These are phyloP conservation scores for Phytopythium oedochilum DNA, from an alignment of 352 stramenopile genomes.

Conservation along the genomic window DNA sequence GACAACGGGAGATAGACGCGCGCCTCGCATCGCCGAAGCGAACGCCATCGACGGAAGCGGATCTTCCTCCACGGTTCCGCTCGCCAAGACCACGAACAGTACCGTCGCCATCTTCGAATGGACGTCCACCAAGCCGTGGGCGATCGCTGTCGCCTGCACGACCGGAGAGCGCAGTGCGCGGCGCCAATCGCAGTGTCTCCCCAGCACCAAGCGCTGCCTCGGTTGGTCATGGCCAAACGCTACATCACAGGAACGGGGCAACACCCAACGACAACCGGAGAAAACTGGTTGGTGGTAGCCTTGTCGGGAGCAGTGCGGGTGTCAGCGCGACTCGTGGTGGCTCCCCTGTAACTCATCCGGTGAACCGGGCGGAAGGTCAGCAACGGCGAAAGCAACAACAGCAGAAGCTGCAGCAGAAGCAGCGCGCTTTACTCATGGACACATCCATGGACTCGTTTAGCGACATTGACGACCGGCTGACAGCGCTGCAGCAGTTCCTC, in stretches of 20 bases:
- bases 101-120: neutral
- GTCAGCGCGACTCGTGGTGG: neutral
- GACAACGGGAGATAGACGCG: constrained; percentile 48
- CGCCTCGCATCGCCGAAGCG: constrained; percentile 57
- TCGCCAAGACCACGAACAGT: constrained; percentile 17
- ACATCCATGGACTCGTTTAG: constrained; percentile 77
- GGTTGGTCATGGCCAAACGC: neutral
- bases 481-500: constrained; percentile 77
- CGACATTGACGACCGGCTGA: constrained; percentile 83
- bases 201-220: neutral
- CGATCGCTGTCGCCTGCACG: constrained; percentile 21
- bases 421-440: constrained; percentile 37
- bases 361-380: constrained; percentile 1
- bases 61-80: constrained; percentile 16
- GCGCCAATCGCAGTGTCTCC: neutral
- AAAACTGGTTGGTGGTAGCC: neutral
- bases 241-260: neutral
- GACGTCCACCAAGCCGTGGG: constrained; percentile 14
- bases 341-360: neutral
- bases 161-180: neutral
- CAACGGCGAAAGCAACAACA: constrained; percentile 7
- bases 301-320: too few species aligned
- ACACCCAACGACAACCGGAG: neutral
- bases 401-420: constrained; percentile 10
- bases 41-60: constrained; percentile 4